Conservation (phyloP, 2,329 filamentous ascomycete species). For the Colletotrichum magnum region DNA sequence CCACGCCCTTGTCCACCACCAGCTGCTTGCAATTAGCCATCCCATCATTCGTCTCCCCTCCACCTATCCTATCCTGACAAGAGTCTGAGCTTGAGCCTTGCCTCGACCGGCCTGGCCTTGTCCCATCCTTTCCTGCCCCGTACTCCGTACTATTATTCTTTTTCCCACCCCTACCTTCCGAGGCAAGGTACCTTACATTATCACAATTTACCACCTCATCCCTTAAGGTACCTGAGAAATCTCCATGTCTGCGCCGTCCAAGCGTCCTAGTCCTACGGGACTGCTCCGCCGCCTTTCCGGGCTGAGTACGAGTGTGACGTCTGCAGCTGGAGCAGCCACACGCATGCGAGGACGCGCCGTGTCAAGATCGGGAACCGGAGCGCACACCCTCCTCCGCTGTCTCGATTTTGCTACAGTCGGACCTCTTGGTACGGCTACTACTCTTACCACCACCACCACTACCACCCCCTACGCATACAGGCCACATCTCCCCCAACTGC, state of each 20-base stretch:
- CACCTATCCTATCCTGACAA: neutral
- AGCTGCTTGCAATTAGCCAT: slow-evolving; percentile 38
- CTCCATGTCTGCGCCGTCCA: slow-evolving; percentile 49
- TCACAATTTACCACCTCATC: too few relatives aligned
- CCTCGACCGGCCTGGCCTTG: slow-evolving; percentile 1
- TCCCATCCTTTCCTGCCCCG: neutral
- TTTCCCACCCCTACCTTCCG: too few relatives aligned
- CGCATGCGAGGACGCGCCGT: slow-evolving; percentile 13
- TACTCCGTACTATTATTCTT: slow-evolving; percentile 6
- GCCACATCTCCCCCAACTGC: slow-evolving; percentile 47
- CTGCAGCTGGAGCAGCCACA: slow-evolving; percentile 20
- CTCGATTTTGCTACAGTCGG: slow-evolving; percentile 28
- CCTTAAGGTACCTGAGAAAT: too few relatives aligned
- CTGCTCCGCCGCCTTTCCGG: slow-evolving; percentile 42
- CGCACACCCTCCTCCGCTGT: slow-evolving; percentile 46
- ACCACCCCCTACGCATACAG: slow-evolving; percentile 43
- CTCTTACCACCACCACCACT: too few relatives aligned
- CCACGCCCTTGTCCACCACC: slow-evolving; percentile 11
- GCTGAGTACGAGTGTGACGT: slow-evolving; percentile 40
- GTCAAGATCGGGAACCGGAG: slow-evolving; percentile 41
- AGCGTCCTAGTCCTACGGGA: slow-evolving; percentile 46
- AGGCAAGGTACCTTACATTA: too few relatives aligned
- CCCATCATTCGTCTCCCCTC: slow-evolving; percentile 33
- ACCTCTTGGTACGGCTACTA: neutral
- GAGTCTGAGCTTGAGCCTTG: neutral